Conservation (phyloP, 208 protist genomes). For the Trypanosoma cruzi region DNA sequence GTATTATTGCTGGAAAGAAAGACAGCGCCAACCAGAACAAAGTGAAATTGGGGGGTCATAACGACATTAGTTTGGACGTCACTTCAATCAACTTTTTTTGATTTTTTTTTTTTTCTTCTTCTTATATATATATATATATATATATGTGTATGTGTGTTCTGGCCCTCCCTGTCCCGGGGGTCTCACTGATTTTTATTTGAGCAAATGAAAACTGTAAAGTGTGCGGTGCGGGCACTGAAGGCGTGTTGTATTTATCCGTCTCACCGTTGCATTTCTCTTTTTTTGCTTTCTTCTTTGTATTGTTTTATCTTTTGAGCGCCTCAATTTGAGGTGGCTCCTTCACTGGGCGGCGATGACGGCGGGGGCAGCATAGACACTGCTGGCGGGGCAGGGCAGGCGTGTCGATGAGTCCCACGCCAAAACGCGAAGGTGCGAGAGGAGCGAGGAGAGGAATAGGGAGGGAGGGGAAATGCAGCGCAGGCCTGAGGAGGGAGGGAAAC, state of each 20-base stretch:
- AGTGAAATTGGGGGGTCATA: neutral
- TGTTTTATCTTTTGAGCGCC: too few relatives aligned
- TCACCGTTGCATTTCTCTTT: too few relatives aligned
- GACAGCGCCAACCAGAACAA: neutral
- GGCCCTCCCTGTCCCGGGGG: neutral
- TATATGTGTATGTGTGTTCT: neutral
- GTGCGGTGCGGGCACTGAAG: neutral
- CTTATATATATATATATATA: neutral
- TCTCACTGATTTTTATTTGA: neutral
- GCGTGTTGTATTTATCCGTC: neutral
- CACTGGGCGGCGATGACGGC: too few relatives aligned
- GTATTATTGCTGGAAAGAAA: neutral
- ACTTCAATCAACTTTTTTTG: neutral
- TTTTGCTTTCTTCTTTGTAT: too few relatives aligned
- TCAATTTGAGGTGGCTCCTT: too few relatives aligned
- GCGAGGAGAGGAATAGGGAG: neutral
- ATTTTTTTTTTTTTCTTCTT: slow-evolving; percentile 13
- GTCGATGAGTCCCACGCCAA: too few relatives aligned
- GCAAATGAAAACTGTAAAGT: neutral
- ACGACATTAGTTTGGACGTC: neutral
- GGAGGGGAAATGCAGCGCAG: neutral
- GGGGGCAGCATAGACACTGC: too few relatives aligned
- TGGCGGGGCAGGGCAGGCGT: too few relatives aligned
- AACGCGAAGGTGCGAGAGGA: neutral
- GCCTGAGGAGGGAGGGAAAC: neutral